Conservation (phyloP, 306 rosid species). For the apple (Malus domestica) region ASM211411v1 NC_041796.1:8517501-8518000, state of each 20-base stretch:
- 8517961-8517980: conserved; percentile 17
- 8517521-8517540: conserved; percentile 72
- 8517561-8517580: conserved; percentile 64
- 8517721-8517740: neutral
- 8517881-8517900: conserved; percentile 27
- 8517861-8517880: conserved; percentile 53
- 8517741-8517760: neutral
- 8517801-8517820: conserved; percentile 45
- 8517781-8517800: conserved; percentile 44
- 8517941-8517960: conserved; percentile 9
- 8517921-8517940: conserved; percentile 14
- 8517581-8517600: conserved; percentile 45
- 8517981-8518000: neutral
- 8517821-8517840: conserved; percentile 26
- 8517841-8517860: conserved; percentile 21
- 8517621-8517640: conserved; percentile 3
- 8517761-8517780: conserved; percentile 17
- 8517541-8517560: conserved; percentile 59
- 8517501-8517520: conserved; percentile 32
- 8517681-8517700: conserved; percentile 44
- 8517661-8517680: conserved; percentile 15
- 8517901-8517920: conserved; percentile 13
- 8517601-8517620: conserved; percentile 2
- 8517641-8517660: neutral
- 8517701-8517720: neutral